Conservation (phyloP, 495 filamentous ascomycete genomes). For the Lasiosphaeria miniovina region DNA sequence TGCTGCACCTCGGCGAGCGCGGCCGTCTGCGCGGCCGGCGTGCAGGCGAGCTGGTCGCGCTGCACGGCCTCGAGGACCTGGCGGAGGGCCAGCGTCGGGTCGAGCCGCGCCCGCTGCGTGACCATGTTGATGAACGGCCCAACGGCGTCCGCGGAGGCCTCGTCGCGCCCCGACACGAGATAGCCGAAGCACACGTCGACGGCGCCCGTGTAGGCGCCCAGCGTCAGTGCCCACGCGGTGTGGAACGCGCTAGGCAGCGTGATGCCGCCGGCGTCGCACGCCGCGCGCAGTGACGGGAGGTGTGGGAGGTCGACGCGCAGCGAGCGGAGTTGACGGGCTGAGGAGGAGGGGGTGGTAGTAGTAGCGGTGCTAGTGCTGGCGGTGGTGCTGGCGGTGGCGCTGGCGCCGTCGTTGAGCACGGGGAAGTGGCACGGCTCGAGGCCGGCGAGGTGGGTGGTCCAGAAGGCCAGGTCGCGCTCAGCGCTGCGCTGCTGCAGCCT, state of each 20-base stretch:
- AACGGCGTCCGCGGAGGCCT: slow-evolving; percentile 44
- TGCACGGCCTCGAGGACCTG: slow-evolving; percentile 27
- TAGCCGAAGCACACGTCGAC: slow-evolving; percentile 44
- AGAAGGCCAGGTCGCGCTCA: slow-evolving; percentile 37
- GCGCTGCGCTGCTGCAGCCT: slow-evolving; percentile 49
- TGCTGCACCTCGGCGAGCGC: slow-evolving; percentile 43
- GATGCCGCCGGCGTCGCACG: slow-evolving; percentile 16
- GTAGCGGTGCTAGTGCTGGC: no score
- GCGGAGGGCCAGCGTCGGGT: slow-evolving; percentile 2
- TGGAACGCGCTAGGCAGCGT: slow-evolving; percentile 34
- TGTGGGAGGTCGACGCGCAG: slow-evolving; percentile 15
- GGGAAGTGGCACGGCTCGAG: slow-evolving; percentile 27
- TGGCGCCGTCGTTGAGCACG: slow-evolving; percentile 15
- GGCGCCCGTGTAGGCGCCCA: slow-evolving; percentile 37
- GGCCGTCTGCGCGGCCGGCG: slow-evolving; percentile 36
- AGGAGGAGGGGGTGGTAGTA: no score
- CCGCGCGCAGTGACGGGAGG: slow-evolving; percentile 10
- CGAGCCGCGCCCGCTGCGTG: slow-evolving; percentile 42
- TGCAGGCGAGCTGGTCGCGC: slow-evolving; percentile 32
- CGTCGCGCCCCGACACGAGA: slow-evolving; percentile 44
- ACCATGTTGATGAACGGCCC: slow-evolving; percentile 58
- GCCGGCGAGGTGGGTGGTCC: slow-evolving; percentile 24
- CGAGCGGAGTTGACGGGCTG: slow-evolving; percentile 11
- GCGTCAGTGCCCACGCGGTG: slow-evolving; percentile 41
- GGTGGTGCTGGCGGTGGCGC: slow-evolving; percentile 3